phyloP scores from a whole-genome alignment of 805 yeast genomes.

The Zygotorulaspora florentina region DNA sequence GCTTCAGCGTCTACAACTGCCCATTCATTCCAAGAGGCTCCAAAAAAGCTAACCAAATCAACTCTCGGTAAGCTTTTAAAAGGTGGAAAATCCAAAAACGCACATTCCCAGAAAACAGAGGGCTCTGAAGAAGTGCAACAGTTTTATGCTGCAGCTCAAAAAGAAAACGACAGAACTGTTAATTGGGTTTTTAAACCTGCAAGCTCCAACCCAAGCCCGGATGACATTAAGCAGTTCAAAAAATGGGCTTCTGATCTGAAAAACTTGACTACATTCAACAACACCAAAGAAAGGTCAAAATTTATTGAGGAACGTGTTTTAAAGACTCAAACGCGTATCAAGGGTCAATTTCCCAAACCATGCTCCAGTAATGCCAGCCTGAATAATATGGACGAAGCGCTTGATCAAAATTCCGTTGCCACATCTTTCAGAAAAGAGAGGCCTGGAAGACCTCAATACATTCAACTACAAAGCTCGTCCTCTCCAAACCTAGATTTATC shows the following conservation, averaged over 20 bases:
- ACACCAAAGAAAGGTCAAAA: slow-evolving; percentile 47
- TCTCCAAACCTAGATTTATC: slow-evolving; percentile 9
- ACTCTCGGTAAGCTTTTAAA: slow-evolving; percentile 22
- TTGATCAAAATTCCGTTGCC: background rate
- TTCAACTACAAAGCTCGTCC: slow-evolving; percentile 21
- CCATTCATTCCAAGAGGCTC: slow-evolving; percentile 13
- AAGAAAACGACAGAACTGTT: slow-evolving; percentile 17
- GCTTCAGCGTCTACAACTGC: slow-evolving; percentile 4
- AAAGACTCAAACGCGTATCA: slow-evolving; percentile 20
- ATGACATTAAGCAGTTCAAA: slow-evolving; percentile 39
- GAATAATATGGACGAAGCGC: slow-evolving; percentile 4
- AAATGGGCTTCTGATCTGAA: slow-evolving; percentile 55
- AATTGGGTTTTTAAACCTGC: slow-evolving; percentile 30
- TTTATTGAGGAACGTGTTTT: slow-evolving; percentile 38
- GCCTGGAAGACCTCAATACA: slow-evolving; percentile 26
- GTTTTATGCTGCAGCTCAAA: slow-evolving; percentile 13
- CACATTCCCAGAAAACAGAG: slow-evolving; percentile 5
- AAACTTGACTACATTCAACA: slow-evolving; percentile 46
- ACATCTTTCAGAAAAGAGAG: slow-evolving; percentile 11
- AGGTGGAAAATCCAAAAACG: slow-evolving; percentile 13
- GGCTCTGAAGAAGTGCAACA: slow-evolving; percentile 9
- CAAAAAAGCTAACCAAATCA: slow-evolving; percentile 19
- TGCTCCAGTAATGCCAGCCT: slow-evolving; percentile 6
- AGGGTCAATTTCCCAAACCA: slow-evolving; percentile 3
- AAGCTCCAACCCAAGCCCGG: slow-evolving; percentile 40